Base-by-base conservation (phyloP, 2,329 filamentous ascomycete genomes). In the Sporothrix phasma region DNA sequence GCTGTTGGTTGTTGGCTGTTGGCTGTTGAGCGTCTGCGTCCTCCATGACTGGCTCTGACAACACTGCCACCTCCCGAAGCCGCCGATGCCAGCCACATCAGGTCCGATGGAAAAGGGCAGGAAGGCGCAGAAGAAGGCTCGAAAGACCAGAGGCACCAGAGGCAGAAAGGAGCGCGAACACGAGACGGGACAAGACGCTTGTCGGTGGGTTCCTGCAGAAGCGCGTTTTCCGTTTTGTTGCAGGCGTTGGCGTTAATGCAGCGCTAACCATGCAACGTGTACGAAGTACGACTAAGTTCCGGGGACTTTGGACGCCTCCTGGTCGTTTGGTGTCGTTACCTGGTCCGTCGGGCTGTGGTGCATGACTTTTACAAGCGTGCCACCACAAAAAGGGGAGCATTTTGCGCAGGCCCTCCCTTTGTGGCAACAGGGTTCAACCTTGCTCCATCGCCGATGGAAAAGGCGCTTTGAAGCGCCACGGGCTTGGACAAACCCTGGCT, bases 121-220 rank as follows among this genome's bases (percentile, higher is more conserved):
- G n/a, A n/a, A n/a, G n/a, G 29, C 37, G 15, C 24, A 17, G 7
- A 46, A 13, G 34, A 43, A 19, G 39, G 41, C 51, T 29, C 19
- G 31, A 56, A 17, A 29, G 19, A 34, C 51, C 51, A 24, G 31
- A 56, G 19, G n/a, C 51, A 17, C 15, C 47, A 51, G 49, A 56
- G 17, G 22, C 11, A 6, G 47, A 7, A 64, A 26, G 46, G 24
- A 45, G 26, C 19, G 46, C 45, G 45, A 60, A 58, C 47, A 54
- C 24, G 37, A 61, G 54, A 31, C 47, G 54, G 7, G 19, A 47
- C 17, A 47, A 6, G 56, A 54, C 34, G 31, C 46, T 45, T 53
- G 61, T 24, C 19, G 45, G 58, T 64, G 65, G 65, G 59, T 66
- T 63, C 62, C 65, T 64, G 65, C 65, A 66, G 62, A 66, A 64